Conservation (phyloP, 73 alveolate genomes). For the Tetrahymena elliotti region DNA sequence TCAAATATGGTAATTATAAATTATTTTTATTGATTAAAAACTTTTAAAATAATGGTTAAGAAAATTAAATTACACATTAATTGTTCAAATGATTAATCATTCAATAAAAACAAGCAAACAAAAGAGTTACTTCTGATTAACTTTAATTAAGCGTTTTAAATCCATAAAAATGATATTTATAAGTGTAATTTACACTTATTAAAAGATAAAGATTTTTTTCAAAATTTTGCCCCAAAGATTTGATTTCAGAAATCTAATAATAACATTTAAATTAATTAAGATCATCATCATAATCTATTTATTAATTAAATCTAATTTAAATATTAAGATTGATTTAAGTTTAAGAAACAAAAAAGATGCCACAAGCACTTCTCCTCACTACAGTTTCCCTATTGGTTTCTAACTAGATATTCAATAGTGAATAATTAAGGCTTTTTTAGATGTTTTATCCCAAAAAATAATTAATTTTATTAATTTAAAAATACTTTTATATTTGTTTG, state of each 20-base stretch:
- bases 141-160: not conserved
- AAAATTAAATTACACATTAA: too few relatives aligned
- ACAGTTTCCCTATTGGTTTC: not conserved
- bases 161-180: not conserved
- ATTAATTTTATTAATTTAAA: too few relatives aligned
- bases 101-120: not conserved
- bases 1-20: not conserved
- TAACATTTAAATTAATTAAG: not conserved
- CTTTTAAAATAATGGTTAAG: not conserved
- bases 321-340: not conserved
- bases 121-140: not conserved
- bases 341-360: not conserved
- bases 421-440: not conserved
- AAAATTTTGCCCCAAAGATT: not conserved
- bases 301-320: not conserved
- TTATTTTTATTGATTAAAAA: too few relatives aligned
- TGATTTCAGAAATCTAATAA: too few relatives aligned
- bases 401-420: not conserved
- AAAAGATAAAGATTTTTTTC: too few relatives aligned
- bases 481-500: not conserved
- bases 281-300: not conserved
- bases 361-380: not conserved
- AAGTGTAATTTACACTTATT: not conserved
- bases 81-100: too few relatives aligned
- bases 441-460: not conserved